Base-by-base conservation (phyloP, 2,329 filamentous ascomycete species). In the Ophiostoma sp. region DNA sequence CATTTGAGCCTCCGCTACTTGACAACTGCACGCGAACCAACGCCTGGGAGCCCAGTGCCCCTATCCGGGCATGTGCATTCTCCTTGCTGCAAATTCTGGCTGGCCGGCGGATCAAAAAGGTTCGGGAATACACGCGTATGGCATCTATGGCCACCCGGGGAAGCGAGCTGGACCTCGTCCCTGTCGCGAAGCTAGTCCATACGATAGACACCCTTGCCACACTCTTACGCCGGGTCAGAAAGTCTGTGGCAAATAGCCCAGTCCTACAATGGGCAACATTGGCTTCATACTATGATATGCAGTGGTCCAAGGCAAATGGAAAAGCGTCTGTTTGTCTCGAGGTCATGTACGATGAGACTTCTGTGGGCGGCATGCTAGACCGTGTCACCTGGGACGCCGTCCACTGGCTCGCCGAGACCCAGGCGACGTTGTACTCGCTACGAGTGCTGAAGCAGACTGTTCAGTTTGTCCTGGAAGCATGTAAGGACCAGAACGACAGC, bases 401-500 rank as follows among this genome's bases (percentile, higher is more conserved):
- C 60, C 89, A 92, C 73, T 79, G 89, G 64, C 75, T 81, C 8
- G 87, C 87, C 0, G 85, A 89, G 71, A 76, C 87, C 0, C 85
- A 89, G 67, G 85, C 84, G 4, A 79, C 82, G 0, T 76, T 86
- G 5, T 90, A 90, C 73, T 89, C 87, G 0, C 74, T 90, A 1
- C 81, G 86, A 60, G 84, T 86, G 70, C 74, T 84, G 27, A 77
- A 77, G 69, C 85, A 87, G 73, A 74, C 87, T 4, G 71, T 83
- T 2, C 77, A 78, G 38, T 73, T 79, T 8, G 66, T 80, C 11
- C 12, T 49, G 16, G 52, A 64, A 5, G 18, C 49, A 0, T 36
- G 64, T 9, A 16, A 8, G 12, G n/a, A 27, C 9, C 42, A 40
- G 4, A 27, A 41, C 9, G 42, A 38, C 27, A 16, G 12, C 55